Percentiles rank a stretch among this genome's conserved stretches.
Conservation (phyloP, 1,284 basidiomycete genomes). For the Cryptococcus jaspeensis region DNA sequence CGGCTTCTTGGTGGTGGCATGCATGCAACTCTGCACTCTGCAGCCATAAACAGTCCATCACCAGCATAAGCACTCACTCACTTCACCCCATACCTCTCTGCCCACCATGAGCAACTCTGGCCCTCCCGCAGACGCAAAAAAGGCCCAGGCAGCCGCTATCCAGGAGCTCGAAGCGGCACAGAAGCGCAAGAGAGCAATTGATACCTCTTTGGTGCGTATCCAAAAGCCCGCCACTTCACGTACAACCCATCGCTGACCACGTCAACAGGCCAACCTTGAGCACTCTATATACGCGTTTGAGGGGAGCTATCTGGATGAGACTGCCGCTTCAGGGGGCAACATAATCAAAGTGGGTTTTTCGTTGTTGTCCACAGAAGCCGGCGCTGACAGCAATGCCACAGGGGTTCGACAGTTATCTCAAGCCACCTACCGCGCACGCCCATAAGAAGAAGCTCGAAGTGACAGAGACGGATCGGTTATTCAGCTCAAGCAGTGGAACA, state of each 20-base stretch:
- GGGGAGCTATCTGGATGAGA: slow-evolving; percentile 54
- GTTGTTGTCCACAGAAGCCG: background rate
- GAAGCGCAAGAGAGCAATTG: slow-evolving; percentile 41
- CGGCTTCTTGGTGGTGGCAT: too few species aligned
- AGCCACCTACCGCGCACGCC: slow-evolving; percentile 43
- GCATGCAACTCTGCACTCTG: too few species aligned
- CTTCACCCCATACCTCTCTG: too few species aligned
- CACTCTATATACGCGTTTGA: slow-evolving; percentile 55
- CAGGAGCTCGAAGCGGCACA: slow-evolving; percentile 44
- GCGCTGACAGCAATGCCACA: slow-evolving; percentile 15
- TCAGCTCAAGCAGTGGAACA: slow-evolving; percentile 50
- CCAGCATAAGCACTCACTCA: too few species aligned
- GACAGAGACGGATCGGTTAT: slow-evolving; percentile 51
- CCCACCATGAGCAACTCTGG: slow-evolving; percentile 42
- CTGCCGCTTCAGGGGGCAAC: slow-evolving; percentile 49
- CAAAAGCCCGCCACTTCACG: background rate
- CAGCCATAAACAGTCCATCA: too few species aligned
- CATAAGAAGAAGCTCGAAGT: slow-evolving; percentile 49
- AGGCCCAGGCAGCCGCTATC: slow-evolving; percentile 42
- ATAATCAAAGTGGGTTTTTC: slow-evolving; percentile 49
- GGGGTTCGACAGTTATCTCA: slow-evolving; percentile 55
- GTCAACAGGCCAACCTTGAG: slow-evolving; percentile 51
- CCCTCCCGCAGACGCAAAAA: slow-evolving; percentile 49
- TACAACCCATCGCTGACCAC: background rate
- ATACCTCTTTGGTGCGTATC: slow-evolving; percentile 36